Evolutionary conservation across 139 green algal genomes (phyloP), one percentile per base, ranked within the genome.

Genomic region (Nannochloris sp.): DNA sequence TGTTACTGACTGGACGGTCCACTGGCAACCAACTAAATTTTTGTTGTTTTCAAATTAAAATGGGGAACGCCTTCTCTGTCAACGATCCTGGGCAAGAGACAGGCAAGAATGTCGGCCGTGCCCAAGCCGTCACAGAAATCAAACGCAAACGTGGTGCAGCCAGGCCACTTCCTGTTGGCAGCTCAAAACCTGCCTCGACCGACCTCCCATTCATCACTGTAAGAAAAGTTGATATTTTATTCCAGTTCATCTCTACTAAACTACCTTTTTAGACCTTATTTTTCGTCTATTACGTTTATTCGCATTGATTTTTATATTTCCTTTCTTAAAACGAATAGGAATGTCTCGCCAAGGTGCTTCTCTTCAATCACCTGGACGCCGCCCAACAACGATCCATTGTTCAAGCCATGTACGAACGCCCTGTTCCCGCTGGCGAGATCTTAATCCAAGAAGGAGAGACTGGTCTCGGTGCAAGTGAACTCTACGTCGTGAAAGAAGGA

Each of bases 401-500:
- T 46, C 54, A 47, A 3, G 32, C 57, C 37, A 87, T 80, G 72
- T 87, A 85, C 13, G 81, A 83, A 65, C 65, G 71, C 13, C 57
- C 55, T 30, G 69, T 89, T 4, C 45, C 44, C 0, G 74, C 75
- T 2, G 84, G 84, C 3, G 91, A 97, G 53, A 95, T 97, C 38
- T 77, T 97, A 24, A 96, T 96, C 78, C 87, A 88, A 45, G 86
- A 96, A 72, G 90, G 89, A 9, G 91, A 95, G 73, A 89, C 73
- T 13, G 77, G 89, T 32, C 57, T 91, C 9, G 81, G 77, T 30
- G 84, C 89, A 32, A 81, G 73, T 6, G 90, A 97, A 80, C 79
- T 98, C 54, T 98, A 93, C 64, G 82, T 98, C 2, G 91, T 98
- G 2, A 95, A 95, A 68, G 66, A 42, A 13, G 92, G 92, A 6